Conservation (phyloP, 2,329 filamentous ascomycete genomes). For the Aspergillus fumigatiaffinis region DNA sequence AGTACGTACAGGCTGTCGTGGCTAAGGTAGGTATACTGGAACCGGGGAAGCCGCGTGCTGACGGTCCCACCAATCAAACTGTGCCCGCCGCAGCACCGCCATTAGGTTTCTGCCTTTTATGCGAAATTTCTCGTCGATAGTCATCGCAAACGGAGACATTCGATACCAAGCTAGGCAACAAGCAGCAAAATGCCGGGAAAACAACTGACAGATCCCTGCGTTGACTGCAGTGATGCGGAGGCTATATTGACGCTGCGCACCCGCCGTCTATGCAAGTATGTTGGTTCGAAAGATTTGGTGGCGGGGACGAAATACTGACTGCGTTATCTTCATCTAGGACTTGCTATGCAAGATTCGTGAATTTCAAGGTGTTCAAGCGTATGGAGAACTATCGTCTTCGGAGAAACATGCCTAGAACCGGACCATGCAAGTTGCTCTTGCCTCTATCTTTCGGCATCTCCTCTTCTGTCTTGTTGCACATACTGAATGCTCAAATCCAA, state of each 20-base stretch:
- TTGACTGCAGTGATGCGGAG: conserved; percentile 52
- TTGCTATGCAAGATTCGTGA: conserved; percentile 76
- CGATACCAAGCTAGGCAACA: not conserved
- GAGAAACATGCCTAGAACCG: conserved; percentile 33
- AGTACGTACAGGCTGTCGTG: conserved; percentile 8
- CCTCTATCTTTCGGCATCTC: conserved; percentile 81
- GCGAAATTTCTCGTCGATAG: conserved; percentile 6
- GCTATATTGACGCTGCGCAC: conserved; percentile 54
- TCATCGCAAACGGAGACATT: not conserved
- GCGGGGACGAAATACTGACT: conserved; percentile 9
- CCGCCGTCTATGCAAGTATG: conserved; percentile 59
- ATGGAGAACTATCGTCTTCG: conserved; percentile 61
- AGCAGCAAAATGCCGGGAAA: conserved; percentile 29
- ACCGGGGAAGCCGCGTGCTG: conserved; percentile 21
- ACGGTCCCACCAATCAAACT: conserved; percentile 23
- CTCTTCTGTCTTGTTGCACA: conserved; percentile 71
- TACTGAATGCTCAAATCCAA: conserved; percentile 67
- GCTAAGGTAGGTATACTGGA: conserved; percentile 16
- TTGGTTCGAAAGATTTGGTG: conserved; percentile 2
- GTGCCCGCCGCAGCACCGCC: conserved; percentile 9
- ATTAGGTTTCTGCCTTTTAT: conserved; percentile 17
- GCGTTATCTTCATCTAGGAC: conserved; percentile 42
- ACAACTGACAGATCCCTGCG: conserved; percentile 43
- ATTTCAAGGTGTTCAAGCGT: conserved; percentile 75
- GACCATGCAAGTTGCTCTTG: conserved; percentile 60